A percentile compares a stretch with the other conserved stretches of the same genome.
Evolutionary conservation across 2,329 filamentous ascomycete genomes (phyloP).

Genomic region (Elsinoe arachidis): DNA sequence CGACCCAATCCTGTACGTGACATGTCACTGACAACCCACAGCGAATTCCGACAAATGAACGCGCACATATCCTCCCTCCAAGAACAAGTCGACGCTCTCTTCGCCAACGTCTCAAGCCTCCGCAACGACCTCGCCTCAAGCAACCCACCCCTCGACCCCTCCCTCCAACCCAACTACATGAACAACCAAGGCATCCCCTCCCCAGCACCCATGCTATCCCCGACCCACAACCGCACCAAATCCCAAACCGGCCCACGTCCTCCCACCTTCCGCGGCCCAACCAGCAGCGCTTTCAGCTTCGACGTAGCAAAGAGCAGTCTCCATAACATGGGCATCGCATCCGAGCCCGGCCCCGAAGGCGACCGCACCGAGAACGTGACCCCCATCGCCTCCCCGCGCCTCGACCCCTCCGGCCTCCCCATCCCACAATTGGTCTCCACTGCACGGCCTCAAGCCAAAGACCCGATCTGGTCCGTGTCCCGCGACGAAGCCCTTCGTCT

Average conservation of each 20-base stretch:
- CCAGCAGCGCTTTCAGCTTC: constrained; percentile 75
- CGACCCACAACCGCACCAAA: constrained; percentile 18
- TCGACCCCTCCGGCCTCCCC: constrained; percentile 14
- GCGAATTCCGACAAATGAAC: constrained; percentile 75
- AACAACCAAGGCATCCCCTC: neutral
- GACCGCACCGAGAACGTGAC: constrained; percentile 44
- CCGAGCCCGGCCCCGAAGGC: constrained; percentile 56
- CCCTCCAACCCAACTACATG: constrained; percentile 21
- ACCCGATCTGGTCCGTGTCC: constrained; percentile 71
- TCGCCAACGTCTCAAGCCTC: constrained; percentile 60
- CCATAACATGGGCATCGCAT: constrained; percentile 79
- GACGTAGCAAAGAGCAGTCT: constrained; percentile 81
- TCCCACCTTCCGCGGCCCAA: constrained; percentile 71
- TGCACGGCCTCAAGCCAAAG: constrained; percentile 35
- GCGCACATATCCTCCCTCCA: constrained; percentile 66
- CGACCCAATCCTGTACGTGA: neutral
- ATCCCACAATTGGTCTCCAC: constrained; percentile 33
- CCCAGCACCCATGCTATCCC: constrained; percentile 14
- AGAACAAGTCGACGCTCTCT: constrained; percentile 73
- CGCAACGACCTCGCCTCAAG: constrained; percentile 41
- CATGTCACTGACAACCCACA: constrained; percentile 22
- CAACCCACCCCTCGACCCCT: constrained; percentile 29
- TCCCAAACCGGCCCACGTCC: constrained; percentile 23
- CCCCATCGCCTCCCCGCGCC: constrained; percentile 40
- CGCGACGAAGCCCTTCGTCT: constrained; percentile 73